Base-by-base conservation (phyloP, 2,329 filamentous ascomycete species). In the Penicillium hesseltinei region DNA sequence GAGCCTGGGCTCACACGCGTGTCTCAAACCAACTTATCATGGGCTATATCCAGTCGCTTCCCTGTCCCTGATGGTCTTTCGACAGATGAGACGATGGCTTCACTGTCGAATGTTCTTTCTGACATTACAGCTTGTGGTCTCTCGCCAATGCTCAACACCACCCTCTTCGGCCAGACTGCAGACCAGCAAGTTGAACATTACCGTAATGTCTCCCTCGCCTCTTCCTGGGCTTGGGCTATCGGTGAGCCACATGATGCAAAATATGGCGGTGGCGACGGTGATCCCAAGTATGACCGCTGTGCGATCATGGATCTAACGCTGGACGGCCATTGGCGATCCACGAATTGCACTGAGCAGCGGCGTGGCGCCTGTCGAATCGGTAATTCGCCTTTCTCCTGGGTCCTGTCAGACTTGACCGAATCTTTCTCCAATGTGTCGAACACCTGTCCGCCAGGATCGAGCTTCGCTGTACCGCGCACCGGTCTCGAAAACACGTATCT, bases 401-500 rank as follows among this genome's bases (percentile, higher is more conserved):
- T 69, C 5, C 67, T 88, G 27, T 82, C 82, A 11, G 59, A 68
- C 5, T 63, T 72, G 4, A 59, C 69, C 0, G 74, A 75, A 2
- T 66, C 75, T 8, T 86, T 82, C 64, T 71, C 71, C 40, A 72
- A 75, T 44, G 77, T 78, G 3, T 71, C 74, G 2, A 61, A 76
- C 2, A 70, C 74, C 5, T 89, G 87, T 68, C 78, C 78, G 0
- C 55, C 71, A 1, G 73, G 76, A 21, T 78, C 78, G n/a, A 69
- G 54, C 2, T 88, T 89, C 65, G 75, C 78, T 31, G 79, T 82
- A 1, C 86, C 87, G 0, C 80, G 84, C 38, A 88, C 84, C 0
- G 80, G 82, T 2, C 77, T 89, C 2, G 87, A 89, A 67, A 88
- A 88, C 61, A 75, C 75, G 2, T 85, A 87, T 65, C 75, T 89